Conservation (phyloP, 306 rosid species). For the Aeschynomene evenia region DNA sequence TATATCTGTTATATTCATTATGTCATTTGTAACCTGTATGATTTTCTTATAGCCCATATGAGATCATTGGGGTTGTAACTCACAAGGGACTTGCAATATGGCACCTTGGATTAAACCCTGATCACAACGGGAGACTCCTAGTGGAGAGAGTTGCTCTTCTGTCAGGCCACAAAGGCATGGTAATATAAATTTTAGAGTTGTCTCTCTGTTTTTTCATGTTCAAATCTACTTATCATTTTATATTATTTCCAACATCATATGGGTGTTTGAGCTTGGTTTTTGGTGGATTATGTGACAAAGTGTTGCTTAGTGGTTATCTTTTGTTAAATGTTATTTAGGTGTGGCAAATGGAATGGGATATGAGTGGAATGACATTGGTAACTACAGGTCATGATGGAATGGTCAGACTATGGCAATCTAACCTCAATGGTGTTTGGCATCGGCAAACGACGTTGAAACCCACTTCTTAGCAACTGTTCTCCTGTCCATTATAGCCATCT, state of each 20-base stretch:
- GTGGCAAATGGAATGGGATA: constrained; percentile 97
- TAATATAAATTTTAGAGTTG: constrained; percentile 32
- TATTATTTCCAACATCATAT: constrained; percentile 22
- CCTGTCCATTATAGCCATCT: not conserved
- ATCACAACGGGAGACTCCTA: constrained; percentile 74
- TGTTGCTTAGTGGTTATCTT: not conserved
- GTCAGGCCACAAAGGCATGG: constrained; percentile 76
- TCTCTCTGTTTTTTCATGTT: not conserved
- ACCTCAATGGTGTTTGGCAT: constrained; percentile 83
- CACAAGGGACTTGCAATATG: constrained; percentile 71
- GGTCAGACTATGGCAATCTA: constrained; percentile 86
- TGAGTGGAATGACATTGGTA: constrained; percentile 98
- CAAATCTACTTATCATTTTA: not conserved
- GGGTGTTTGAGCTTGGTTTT: constrained; percentile 12
- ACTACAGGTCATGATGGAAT: constrained; percentile 75
- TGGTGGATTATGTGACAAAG: not conserved
- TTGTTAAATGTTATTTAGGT: constrained; percentile 48
- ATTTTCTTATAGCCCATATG: constrained; percentile 58
- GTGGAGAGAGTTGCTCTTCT: constrained; percentile 64
- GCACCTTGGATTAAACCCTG: constrained; percentile 81
- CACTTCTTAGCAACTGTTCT: constrained; percentile 46
- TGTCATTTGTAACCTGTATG: constrained; percentile 22
- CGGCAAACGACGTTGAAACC: constrained; percentile 80
- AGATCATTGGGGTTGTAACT: constrained; percentile 81
- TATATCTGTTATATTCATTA: not conserved